phyloP scores from a whole-genome alignment of 2,329 filamentous ascomycete genomes.

The Ceratocystis albifundus region DNA sequence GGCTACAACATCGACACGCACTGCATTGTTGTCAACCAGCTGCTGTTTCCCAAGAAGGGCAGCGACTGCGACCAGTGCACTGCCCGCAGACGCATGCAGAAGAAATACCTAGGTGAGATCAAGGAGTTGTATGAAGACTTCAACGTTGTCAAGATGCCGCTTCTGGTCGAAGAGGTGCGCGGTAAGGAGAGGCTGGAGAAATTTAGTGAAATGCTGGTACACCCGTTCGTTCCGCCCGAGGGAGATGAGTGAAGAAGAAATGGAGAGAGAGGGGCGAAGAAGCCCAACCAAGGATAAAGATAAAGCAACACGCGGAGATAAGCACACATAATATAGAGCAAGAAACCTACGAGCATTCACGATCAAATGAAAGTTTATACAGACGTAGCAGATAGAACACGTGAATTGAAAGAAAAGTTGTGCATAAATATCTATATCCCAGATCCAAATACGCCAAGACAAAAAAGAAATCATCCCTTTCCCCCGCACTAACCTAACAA shows the following conservation, averaged over 20 bases:
- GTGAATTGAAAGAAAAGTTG: background rate
- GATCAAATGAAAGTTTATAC: background rate
- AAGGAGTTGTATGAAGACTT: slow-evolving; percentile 93
- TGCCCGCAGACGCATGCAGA: slow-evolving; percentile 92
- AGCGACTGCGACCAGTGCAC: slow-evolving; percentile 93
- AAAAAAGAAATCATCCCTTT: no score
- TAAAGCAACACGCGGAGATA: background rate
- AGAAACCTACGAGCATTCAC: background rate
- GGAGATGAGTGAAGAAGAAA: slow-evolving; percentile 24
- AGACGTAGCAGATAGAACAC: background rate
- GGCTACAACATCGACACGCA: slow-evolving; percentile 93
- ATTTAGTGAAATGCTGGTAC: slow-evolving; percentile 76
- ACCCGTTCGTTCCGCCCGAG: slow-evolving; percentile 59
- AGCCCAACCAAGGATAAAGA: slow-evolving; percentile 11
- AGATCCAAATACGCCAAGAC: background rate
- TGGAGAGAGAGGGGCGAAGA: background rate
- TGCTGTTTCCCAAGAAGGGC: slow-evolving; percentile 78
- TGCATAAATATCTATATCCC: slow-evolving; percentile 5
- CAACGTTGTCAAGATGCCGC: slow-evolving; percentile 96
- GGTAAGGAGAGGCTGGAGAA: slow-evolving; percentile 88
- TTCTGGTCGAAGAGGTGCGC: slow-evolving; percentile 88
- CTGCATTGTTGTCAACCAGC: slow-evolving; percentile 94
- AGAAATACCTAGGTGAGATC: slow-evolving; percentile 97
- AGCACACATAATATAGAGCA: background rate
- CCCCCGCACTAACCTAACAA: background rate